Base-by-base conservation (phyloP, 2,329 filamentous ascomycete genomes). In the Cladosporium sp. region DNA sequence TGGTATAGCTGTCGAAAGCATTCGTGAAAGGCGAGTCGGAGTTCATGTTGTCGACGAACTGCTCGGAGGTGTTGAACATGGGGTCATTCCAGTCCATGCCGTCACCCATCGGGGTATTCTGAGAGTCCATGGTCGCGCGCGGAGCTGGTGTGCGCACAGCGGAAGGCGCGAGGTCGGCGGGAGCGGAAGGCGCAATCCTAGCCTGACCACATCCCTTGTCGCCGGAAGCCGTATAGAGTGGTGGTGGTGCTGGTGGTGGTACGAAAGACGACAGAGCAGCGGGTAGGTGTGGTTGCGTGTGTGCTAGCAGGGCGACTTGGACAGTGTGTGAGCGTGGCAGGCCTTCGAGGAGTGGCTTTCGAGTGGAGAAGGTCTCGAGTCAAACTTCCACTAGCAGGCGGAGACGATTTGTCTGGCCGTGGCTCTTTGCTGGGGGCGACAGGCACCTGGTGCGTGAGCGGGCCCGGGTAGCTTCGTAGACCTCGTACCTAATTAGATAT, bases 61-160 rank as follows among this genome's bases (percentile, higher is more conserved):
- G 46, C 34, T 70, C 64, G 34, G 66, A 53, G 26, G 65, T 67
- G 56, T 68, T 68, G 32, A 69, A 74, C 56, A 68, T 65, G 34
- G 72, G 70, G 62, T 74, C 72, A 58, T 70, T 70, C 69, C 71
- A 74, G 66, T 74, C 72, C 30, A 69, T 66, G 58, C 66, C 64
- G 51, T 61, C 65, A 23, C 63, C 65, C 59, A 66, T 30, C 34
- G 65, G 53, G 16, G 64, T 59, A 53, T 63, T 63, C 30, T 63
- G 56, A 10, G 46, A 48, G 58, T 65, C 64, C 64, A 65, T 84
- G 81, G 48, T 83, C 83, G 70, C 83, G 80, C 25, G 80, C 26
- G 81, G 81, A 62, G 84, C 83, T 84, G 83, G 86, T 86, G 58
- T 46, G 63, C 63, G 82, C 81, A 73, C 81, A 82, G 32, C 25